Evolutionary conservation across 192 early-diverging fungal species (phyloP).

Genomic region (Pecoramyces ruminantium): DNA sequence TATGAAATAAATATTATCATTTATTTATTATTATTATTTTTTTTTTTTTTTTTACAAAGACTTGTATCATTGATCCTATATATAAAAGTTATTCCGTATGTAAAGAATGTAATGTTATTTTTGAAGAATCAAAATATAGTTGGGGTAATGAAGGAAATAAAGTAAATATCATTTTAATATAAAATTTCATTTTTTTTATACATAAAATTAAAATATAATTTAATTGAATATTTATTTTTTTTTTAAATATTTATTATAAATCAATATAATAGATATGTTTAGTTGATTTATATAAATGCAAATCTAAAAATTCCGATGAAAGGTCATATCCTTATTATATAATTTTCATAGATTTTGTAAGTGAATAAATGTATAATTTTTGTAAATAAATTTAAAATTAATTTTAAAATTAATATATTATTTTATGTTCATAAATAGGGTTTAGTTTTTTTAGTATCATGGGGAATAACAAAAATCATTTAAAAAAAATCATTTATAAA

Average conservation of each 20-base stretch:
- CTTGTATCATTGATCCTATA: not conserved
- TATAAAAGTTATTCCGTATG: not conserved
- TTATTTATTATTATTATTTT: too few relatives aligned
- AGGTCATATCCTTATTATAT: not conserved
- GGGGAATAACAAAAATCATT: too few relatives aligned
- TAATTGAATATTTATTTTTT: not conserved
- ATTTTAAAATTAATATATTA: too few relatives aligned
- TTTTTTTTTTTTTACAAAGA: too few relatives aligned
- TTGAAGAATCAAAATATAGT: not conserved
- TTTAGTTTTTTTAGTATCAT: too few relatives aligned
- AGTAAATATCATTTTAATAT: not conserved
- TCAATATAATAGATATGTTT: not conserved
- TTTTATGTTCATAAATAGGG: too few relatives aligned
- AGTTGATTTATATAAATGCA: not conserved
- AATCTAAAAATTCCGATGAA: not conserved
- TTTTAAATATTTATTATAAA: not conserved
- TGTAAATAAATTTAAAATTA: too few relatives aligned
- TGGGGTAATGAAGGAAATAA: not conserved
- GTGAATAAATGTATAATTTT: too few relatives aligned
- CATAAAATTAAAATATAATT: too few relatives aligned
- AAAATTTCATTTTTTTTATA: too few relatives aligned
- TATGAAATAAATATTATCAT: too few relatives aligned
- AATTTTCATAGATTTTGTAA: not conserved
- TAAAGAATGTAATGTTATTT: not conserved
- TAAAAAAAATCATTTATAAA: too few relatives aligned